Evolutionary conservation across 2,329 filamentous ascomycete species (phyloP), one percentile per base, ranked within the genome.

Genomic region (Cadophora sp.): DNA sequence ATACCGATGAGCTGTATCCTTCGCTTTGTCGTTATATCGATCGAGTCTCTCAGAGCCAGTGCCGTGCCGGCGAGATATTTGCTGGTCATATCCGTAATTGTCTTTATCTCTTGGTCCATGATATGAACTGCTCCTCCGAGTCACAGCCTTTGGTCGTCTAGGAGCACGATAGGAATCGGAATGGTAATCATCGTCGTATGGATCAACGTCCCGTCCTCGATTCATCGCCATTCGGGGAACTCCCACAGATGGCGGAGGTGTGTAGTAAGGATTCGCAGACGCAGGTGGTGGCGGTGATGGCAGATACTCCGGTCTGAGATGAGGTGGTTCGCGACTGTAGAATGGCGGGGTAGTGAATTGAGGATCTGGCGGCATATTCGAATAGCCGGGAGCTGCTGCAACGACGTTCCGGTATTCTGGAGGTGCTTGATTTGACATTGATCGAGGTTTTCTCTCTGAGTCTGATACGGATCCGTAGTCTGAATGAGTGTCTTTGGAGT

Each of bases 1-100:
- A 58, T 73, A 70, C 13, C 69, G 53, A 33, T 69, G 61, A 16
- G 59, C 64, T 16, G 48, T 64, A 50, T 74, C 68, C 41, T 48
- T 71, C 18, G 62, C 62, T 47, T 45, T 66, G 41, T 71, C 66
- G 33, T 47, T 30, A 30, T 51, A 51, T 20, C 36, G 33, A 36
- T 55, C 48, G 6, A 66, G 24, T 13, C 39, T 59, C 8, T 55
- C 62, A 8, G 47, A 60, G 30, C 64, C 67, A 4, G 65, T 60
- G 39, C 56, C 68, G 33, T 55, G 47, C 4, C 50, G 51, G 24
- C 55, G 62, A 51, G 36, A 13, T 27, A 56, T 30, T 45, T 56
- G 51, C 53, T 58, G 30, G 4, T 64, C 41, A 18, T 53, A 27
- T 20, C 43, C 36, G 58, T 63, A 62, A 22, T 36, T 11, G 22